Percentiles rank a stretch among this genome's conserved stretches.
Evolutionary conservation across 2,329 filamentous ascomycete genomes (phyloP).

Genomic region (Penicillium sumatraense): DNA sequence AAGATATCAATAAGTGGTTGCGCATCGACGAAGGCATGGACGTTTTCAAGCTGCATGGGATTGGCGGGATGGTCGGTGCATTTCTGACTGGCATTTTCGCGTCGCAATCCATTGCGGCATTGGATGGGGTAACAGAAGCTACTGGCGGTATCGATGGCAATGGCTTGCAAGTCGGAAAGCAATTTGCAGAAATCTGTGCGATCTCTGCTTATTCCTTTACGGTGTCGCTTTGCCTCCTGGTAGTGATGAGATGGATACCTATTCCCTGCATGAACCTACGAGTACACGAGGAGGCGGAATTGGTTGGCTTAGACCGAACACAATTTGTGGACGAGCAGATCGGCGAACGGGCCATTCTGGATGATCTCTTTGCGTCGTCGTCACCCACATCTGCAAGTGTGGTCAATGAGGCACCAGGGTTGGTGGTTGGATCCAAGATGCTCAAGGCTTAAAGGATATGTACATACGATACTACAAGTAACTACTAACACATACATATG

Average conservation of each 20-base stretch:
- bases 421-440: slow-evolving; percentile 4
- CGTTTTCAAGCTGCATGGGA: slow-evolving; percentile 63
- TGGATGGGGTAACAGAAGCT: slow-evolving; percentile 55
- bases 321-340: slow-evolving; percentile 64
- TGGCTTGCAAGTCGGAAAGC: slow-evolving; percentile 59
- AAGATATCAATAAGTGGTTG: slow-evolving; percentile 59
- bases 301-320: slow-evolving; percentile 59
- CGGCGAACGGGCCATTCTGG: slow-evolving; percentile 53
- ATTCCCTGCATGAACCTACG: slow-evolving; percentile 54
- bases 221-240: slow-evolving; percentile 56
- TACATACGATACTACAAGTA: no score
- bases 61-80: slow-evolving; percentile 62
- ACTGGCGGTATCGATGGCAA: slow-evolving; percentile 60
- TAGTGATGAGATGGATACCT: slow-evolving; percentile 61
- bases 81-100: slow-evolving; percentile 65
- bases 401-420: slow-evolving; percentile 7
- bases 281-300: slow-evolving; percentile 60
- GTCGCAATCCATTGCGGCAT: slow-evolving; percentile 42
- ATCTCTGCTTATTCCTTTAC: slow-evolving; percentile 59
- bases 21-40: slow-evolving; percentile 63
- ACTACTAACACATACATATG: no score
- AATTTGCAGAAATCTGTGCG: slow-evolving; percentile 60
- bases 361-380: slow-evolving; percentile 20
- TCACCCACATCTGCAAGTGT: slow-evolving; percentile 16
- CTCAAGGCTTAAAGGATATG: slow-evolving; percentile 2